Conservation (phyloP, 2,329 filamentous ascomycete genomes). For the Rhynchosporium agropyri region DNA sequence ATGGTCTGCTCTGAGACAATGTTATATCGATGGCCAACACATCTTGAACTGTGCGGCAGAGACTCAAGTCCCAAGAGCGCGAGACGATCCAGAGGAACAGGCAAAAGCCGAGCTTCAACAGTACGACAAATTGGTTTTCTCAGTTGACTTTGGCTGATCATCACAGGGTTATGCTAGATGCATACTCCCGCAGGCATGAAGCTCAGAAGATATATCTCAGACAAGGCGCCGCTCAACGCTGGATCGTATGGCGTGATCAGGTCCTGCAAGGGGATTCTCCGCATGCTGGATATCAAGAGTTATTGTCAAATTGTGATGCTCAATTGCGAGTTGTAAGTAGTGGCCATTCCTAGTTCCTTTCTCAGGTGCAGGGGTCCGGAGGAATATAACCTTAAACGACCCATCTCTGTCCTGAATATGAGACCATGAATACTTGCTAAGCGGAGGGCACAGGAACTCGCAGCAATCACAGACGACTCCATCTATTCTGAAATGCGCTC, state of each 20-base stretch:
- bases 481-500: slow-evolving; percentile 59
- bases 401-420: neutral
- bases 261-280: slow-evolving; percentile 57
- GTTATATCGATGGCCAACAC: slow-evolving; percentile 63
- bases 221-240: slow-evolving; percentile 61
- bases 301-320: slow-evolving; percentile 57
- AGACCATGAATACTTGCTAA: neutral
- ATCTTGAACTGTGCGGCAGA: slow-evolving; percentile 67
- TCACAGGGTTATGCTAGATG: slow-evolving; percentile 59
- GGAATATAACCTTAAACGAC: neutral
- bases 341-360: neutral
- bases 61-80: slow-evolving; percentile 56
- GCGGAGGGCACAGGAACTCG: slow-evolving; percentile 52
- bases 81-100: slow-evolving; percentile 61
- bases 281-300: slow-evolving; percentile 50
- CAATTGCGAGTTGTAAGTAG: slow-evolving; percentile 58
- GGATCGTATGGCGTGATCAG: slow-evolving; percentile 57
- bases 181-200: slow-evolving; percentile 63
- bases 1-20: slow-evolving; percentile 64
- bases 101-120: slow-evolving; percentile 64
- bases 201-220: slow-evolving; percentile 66
- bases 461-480: slow-evolving; percentile 59
- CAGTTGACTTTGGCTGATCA: slow-evolving; percentile 8
- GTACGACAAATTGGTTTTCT: slow-evolving; percentile 43
- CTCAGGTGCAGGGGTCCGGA: no score